Evolutionary conservation across 345 rosid species (phyloP).

Genomic region (Tarenaya hassleriana): DNA sequence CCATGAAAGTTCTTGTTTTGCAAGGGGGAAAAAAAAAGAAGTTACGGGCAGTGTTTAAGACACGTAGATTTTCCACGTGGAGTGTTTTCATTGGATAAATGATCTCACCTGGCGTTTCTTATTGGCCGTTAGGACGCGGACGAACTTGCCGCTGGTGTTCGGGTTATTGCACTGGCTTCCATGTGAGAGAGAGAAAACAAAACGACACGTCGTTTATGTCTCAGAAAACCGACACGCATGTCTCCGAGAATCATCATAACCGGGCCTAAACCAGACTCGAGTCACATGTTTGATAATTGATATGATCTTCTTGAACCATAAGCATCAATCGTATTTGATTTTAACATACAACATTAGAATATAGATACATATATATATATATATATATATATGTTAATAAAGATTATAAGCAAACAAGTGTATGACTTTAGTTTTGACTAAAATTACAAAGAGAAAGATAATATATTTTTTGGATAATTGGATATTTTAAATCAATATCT

Average conservation of each 20-base stretch:
- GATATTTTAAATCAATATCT: no score
- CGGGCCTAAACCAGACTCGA: not conserved
- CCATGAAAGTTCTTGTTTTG: constrained; percentile 5
- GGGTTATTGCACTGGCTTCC: constrained; percentile 15
- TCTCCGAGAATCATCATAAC: not conserved
- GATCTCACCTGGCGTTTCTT: constrained; percentile 17
- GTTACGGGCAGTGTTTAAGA: constrained; percentile 22
- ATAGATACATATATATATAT: no score
- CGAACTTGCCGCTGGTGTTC: constrained; percentile 2
- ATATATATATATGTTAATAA: no score
- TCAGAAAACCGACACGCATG: not conserved
- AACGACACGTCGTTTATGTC: constrained; percentile 3
- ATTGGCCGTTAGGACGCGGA: constrained; percentile 41
- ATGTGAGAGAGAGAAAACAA: not conserved
- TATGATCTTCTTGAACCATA: no score
- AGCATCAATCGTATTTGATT: no score
- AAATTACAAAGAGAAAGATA: no score
- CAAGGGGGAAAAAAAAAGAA: no score
- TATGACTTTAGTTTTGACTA: no score
- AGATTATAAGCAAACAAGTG: no score
- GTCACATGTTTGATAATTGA: no score
- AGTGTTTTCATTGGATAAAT: constrained; percentile 18
- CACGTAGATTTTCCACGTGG: constrained; percentile 48
- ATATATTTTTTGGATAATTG: no score
- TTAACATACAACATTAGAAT: no score